Percentiles rank a stretch among this genome's conserved stretches.
phyloP scores from a whole-genome alignment of 2,329 filamentous ascomycete species.

The Thielaviopsis ethacetica region DNA sequence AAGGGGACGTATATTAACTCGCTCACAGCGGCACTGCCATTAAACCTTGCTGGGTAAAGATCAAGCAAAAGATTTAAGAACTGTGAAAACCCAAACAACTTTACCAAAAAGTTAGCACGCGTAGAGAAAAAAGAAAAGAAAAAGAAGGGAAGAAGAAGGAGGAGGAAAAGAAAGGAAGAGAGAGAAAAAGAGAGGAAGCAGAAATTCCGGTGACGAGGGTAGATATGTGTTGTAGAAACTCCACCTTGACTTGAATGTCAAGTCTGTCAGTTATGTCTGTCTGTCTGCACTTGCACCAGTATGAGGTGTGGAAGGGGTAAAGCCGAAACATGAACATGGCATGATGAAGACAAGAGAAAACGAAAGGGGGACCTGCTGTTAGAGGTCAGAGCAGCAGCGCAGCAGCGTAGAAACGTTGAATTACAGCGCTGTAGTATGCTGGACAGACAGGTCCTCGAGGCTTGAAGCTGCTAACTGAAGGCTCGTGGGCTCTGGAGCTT shows the following conservation, averaged over 20 bases:
- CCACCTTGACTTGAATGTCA: too few relatives aligned
- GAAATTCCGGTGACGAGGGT: background rate
- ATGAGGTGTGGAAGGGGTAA: background rate
- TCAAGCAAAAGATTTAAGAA: background rate
- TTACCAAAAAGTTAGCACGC: background rate
- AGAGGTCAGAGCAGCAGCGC: background rate
- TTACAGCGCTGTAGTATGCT: background rate
- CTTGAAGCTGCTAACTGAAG: background rate
- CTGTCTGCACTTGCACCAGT: background rate
- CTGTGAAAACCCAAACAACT: constrained; percentile 5
- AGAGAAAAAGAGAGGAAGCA: background rate
- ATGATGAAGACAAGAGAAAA: background rate
- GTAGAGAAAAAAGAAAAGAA: constrained; percentile 9
- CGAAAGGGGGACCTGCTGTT: background rate
- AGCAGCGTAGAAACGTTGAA: background rate
- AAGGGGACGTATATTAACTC: background rate
- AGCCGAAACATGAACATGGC: constrained; percentile 4
- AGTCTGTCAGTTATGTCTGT: too few relatives aligned
- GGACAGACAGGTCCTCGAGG: background rate
- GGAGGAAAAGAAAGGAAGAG: constrained; percentile 8
- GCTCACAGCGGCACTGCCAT: background rate
- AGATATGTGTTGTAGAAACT: background rate
- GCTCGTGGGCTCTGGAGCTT: background rate
- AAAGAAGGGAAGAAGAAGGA: constrained; percentile 13
- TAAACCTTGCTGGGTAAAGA: background rate